Conservation (phyloP, 306 rosid genomes). For the Prunus kanzakura region DNA sequence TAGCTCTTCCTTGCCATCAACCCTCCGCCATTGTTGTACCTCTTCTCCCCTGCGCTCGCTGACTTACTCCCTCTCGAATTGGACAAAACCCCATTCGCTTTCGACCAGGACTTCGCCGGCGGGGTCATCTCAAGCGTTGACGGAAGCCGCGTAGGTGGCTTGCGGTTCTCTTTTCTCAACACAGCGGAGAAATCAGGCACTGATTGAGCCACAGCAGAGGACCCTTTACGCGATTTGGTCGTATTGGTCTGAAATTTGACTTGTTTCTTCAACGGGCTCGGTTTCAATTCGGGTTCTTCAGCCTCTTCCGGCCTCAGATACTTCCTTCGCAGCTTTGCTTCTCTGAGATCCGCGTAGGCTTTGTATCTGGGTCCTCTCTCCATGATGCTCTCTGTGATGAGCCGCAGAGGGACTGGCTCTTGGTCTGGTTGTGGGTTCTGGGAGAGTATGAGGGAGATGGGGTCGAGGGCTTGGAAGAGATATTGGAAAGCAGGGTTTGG, state of each 20-base stretch:
- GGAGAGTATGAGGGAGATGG: constrained; percentile 60
- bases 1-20: constrained; percentile 76
- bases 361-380: constrained; percentile 81
- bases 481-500: constrained; percentile 32
- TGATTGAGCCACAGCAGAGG: constrained; percentile 70
- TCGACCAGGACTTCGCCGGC: constrained; percentile 49
- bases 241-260: constrained; percentile 44
- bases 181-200: constrained; percentile 81
- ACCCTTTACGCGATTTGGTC: constrained; percentile 34
- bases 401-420: constrained; percentile 36
- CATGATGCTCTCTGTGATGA: constrained; percentile 38
- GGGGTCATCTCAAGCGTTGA: constrained; percentile 62
- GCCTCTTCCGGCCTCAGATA: constrained; percentile 21
- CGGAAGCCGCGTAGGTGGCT: constrained; percentile 40
- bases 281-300: constrained; percentile 17
- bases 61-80: constrained; percentile 78
- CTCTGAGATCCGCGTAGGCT: constrained; percentile 68
- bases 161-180: constrained; percentile 76
- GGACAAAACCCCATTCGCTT: constrained; percentile 36
- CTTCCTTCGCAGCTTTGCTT: constrained; percentile 49
- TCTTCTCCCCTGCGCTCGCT: constrained; percentile 68
- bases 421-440: constrained; percentile 38
- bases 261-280: constrained; percentile 60
- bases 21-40: constrained; percentile 27
- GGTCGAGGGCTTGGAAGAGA: constrained; percentile 64